These are phyloP conservation scores for Citrus cavaleriei DNA, from an alignment of 345 rosid genomes.

Conservation along the genomic window DNA sequence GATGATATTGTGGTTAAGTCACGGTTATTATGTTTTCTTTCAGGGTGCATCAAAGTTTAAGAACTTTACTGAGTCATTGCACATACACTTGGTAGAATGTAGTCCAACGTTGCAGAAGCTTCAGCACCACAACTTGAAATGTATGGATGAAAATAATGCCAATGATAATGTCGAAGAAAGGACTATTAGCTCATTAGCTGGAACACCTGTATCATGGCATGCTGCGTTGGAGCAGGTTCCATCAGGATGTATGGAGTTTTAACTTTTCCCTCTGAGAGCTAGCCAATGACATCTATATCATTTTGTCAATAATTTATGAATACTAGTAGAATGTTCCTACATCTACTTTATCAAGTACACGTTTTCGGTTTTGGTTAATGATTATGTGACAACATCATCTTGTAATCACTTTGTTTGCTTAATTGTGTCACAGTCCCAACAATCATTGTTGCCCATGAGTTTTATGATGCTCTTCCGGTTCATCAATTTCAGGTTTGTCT, in stretches of 20 bases:
- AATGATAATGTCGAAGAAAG: constrained; percentile 33
- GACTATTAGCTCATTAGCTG: constrained; percentile 51
- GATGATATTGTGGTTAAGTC: neutral
- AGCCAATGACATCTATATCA: neutral
- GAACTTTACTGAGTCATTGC: constrained; percentile 73
- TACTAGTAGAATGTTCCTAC: neutral
- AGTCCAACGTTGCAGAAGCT: constrained; percentile 80
- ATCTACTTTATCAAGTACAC: neutral
- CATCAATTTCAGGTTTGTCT: constrained; percentile 91
- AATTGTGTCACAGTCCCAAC: constrained; percentile 59
- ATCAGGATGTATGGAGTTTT: constrained; percentile 60
- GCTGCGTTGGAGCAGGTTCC: constrained; percentile 78
- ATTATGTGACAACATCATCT: constrained; percentile 2
- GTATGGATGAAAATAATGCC: constrained; percentile 37
- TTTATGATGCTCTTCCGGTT: constrained; percentile 92
- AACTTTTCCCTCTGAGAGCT: constrained; percentile 16
- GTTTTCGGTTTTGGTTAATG: neutral
- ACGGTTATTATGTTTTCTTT: constrained; percentile 1
- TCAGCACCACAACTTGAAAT: constrained; percentile 62
- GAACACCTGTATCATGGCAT: constrained; percentile 76
- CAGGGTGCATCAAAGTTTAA: constrained; percentile 78
- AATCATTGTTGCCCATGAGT: constrained; percentile 86
- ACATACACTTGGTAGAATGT: constrained; percentile 82
- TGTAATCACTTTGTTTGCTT: constrained; percentile 15
- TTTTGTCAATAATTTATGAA: neutral